These are phyloP conservation scores for Tolypocladium tundrense DNA, from an alignment of 2,329 filamentous ascomycete species.

Conservation along the genomic window DNA sequence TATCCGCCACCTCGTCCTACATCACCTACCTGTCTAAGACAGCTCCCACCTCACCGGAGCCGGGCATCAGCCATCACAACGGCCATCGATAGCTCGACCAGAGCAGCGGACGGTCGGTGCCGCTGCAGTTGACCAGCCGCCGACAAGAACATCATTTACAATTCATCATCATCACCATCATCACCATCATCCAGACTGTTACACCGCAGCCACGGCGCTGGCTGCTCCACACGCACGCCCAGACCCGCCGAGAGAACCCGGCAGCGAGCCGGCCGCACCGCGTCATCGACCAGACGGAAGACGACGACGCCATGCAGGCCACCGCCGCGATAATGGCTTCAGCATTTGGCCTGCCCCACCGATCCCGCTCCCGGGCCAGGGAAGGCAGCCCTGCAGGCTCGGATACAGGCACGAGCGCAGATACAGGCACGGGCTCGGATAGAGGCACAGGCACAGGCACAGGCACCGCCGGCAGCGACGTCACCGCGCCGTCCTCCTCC, in stretches of 20 bases:
- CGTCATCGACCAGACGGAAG: too few relatives aligned
- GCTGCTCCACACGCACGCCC: too few relatives aligned
- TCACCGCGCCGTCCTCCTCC: background rate
- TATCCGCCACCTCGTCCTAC: background rate
- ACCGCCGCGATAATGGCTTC: constrained; percentile 18
- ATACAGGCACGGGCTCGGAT: background rate
- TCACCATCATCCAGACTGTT: background rate
- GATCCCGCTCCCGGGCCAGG: constrained; percentile 13
- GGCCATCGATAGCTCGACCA: background rate
- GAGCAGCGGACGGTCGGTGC: background rate
- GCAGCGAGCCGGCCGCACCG: background rate
- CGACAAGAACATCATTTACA: background rate
- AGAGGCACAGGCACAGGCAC: background rate
- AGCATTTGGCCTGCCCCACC: constrained; percentile 21
- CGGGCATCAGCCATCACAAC: background rate
- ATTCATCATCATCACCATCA: too few relatives aligned
- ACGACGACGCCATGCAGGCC: constrained; percentile 14
- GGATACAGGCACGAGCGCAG: background rate
- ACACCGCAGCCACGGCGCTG: background rate
- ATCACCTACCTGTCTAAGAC: background rate
- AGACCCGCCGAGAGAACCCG: too few relatives aligned
- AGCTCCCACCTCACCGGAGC: too few relatives aligned
- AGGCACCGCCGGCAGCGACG: background rate
- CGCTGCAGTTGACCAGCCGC: background rate
- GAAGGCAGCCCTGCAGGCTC: constrained; percentile 2